Conservation (phyloP, 441 rosid species). For the Syzygium malaccense region DNA sequence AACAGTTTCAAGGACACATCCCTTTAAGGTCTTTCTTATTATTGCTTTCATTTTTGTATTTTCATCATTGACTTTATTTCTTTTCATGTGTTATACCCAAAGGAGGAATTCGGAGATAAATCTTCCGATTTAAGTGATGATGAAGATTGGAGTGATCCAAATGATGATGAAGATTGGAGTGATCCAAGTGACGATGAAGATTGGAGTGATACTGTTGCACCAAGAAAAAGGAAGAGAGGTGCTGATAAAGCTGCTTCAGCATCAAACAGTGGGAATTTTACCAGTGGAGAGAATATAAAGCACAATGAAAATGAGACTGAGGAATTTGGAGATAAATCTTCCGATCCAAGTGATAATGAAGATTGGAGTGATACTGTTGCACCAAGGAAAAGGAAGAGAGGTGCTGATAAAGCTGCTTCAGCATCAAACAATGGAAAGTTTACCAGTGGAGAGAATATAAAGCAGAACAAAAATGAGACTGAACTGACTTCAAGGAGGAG, state of each 20-base stretch:
- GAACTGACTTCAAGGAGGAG: constrained; percentile 11
- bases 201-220: not conserved
- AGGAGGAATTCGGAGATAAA: constrained; percentile 71
- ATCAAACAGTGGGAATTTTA: no score
- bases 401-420: constrained; percentile 9
- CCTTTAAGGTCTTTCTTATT: not conserved
- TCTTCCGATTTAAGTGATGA: constrained; percentile 63
- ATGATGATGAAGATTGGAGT: no score
- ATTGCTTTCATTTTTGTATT: not conserved
- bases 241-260: no score
- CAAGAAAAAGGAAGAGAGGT: constrained; percentile 6
- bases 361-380: constrained; percentile 34
- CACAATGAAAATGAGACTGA: no score
- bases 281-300: no score
- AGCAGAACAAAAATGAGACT: constrained; percentile 15
- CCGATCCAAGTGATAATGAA: constrained; percentile 70
- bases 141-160: constrained; percentile 47
- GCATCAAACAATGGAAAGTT: constrained; percentile 29
- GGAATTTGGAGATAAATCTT: constrained; percentile 6
- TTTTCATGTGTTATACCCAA: not conserved
- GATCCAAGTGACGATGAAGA: no score
- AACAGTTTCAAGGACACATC: not conserved
- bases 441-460: constrained; percentile 13
- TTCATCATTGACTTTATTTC: constrained; percentile 1
- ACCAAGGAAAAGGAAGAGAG: constrained; percentile 28